These are phyloP conservation scores for Coniella lustricola DNA, from an alignment of 2,329 filamentous ascomycete species.

Conservation along the genomic window DNA sequence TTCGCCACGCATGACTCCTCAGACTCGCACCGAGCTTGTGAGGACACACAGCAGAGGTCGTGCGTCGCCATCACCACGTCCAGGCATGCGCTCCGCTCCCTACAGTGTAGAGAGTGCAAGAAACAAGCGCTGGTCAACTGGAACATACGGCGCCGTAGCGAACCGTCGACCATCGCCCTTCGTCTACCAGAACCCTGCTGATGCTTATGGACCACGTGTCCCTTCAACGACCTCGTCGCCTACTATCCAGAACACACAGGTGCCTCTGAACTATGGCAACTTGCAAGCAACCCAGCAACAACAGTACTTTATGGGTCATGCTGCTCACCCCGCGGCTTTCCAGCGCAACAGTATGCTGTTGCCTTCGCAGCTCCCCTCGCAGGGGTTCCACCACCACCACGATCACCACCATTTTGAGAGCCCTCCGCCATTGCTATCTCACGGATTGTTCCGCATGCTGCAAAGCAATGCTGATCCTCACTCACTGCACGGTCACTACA, in stretches of 20 bases:
- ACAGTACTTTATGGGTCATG: slow-evolving; percentile 46
- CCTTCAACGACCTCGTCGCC: slow-evolving; percentile 46
- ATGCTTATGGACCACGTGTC: slow-evolving; percentile 52
- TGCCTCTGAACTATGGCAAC: slow-evolving; percentile 48
- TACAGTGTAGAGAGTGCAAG: slow-evolving; percentile 62
- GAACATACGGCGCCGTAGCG: slow-evolving; percentile 56
- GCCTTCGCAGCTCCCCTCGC: slow-evolving; percentile 46
- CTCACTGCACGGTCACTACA: slow-evolving; percentile 60
- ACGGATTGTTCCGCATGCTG: slow-evolving; percentile 65
- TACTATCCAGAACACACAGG: slow-evolving; percentile 37
- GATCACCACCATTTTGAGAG: slow-evolving; percentile 49
- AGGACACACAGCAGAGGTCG: slow-evolving; percentile 60
- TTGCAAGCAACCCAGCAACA: slow-evolving; percentile 49
- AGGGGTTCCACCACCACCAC: slow-evolving; percentile 31
- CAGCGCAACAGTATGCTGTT: slow-evolving; percentile 53
- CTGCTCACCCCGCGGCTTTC: slow-evolving; percentile 35
- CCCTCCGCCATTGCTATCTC: slow-evolving; percentile 58
- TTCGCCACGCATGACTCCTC: slow-evolving; percentile 59
- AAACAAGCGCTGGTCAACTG: slow-evolving; percentile 69
- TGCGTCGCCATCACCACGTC: slow-evolving; percentile 64
- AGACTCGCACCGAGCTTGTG: slow-evolving; percentile 54
- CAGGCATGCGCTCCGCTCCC: slow-evolving; percentile 60
- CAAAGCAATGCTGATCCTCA: slow-evolving; percentile 69
- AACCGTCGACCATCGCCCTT: slow-evolving; percentile 53
- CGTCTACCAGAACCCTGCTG: slow-evolving; percentile 54